phyloP scores from a whole-genome alignment of 768 basidiomycete species.

The Kondoa malvinella region DNA sequence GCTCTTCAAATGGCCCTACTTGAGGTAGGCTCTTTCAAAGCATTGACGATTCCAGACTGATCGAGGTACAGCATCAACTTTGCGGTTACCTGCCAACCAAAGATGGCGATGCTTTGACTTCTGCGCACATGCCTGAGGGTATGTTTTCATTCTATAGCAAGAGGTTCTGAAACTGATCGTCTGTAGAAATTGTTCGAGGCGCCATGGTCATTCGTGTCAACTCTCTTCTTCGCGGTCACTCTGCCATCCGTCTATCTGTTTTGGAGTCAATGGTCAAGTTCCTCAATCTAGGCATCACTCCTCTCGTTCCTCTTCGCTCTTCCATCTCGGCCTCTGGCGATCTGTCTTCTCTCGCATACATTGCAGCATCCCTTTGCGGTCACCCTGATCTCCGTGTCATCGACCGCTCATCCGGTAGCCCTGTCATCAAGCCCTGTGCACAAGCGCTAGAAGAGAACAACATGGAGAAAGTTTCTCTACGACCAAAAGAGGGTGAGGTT shows the following conservation, averaged over 20 bases:
- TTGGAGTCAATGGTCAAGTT: conserved; percentile 61
- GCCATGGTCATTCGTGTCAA: conserved; percentile 77
- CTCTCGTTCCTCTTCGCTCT: conserved; percentile 60
- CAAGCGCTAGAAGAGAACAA: conserved; percentile 34
- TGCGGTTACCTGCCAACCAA: conserved; percentile 42
- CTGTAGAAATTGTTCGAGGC: conserved; percentile 71
- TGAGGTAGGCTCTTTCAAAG: neutral
- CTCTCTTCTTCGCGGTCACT: conserved; percentile 73
- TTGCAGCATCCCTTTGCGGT: conserved; percentile 62
- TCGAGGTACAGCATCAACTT: conserved; percentile 53
- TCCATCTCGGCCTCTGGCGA: conserved; percentile 63
- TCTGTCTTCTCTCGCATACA: conserved; percentile 37
- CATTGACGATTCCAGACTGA: neutral
- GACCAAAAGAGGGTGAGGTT: conserved; percentile 29
- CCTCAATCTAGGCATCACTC: conserved; percentile 49
- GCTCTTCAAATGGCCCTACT: neutral
- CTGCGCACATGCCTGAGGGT: neutral
- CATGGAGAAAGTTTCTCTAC: conserved; percentile 48
- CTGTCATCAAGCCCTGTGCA: conserved; percentile 6
- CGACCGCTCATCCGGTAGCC: conserved; percentile 17
- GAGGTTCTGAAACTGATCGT: conserved; percentile 49
- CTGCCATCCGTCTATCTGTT: conserved; percentile 63
- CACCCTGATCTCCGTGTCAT: conserved; percentile 57
- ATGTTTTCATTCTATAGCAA: conserved; percentile 22
- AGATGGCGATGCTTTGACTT: neutral